These are phyloP conservation scores for Pseudomassariella vexata DNA, from an alignment of 2,329 filamentous ascomycete genomes.

Conservation along the genomic window DNA sequence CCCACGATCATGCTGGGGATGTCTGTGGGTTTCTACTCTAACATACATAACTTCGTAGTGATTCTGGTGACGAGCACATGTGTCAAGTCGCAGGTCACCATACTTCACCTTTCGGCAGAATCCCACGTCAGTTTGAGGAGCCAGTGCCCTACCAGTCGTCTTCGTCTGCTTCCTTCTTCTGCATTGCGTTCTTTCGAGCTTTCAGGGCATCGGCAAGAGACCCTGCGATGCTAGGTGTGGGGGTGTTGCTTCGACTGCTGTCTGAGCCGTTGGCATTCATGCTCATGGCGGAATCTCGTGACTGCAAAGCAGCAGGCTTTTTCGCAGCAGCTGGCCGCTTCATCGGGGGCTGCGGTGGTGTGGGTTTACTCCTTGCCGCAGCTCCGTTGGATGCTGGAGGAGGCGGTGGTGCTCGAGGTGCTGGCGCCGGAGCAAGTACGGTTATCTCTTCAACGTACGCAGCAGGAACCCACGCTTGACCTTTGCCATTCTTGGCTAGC, in stretches of 20 bases:
- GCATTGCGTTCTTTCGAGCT: conserved; percentile 72
- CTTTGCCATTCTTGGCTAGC: conserved; percentile 68
- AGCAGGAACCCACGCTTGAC: conserved; percentile 90
- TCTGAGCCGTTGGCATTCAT: conserved; percentile 53
- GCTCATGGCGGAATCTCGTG: conserved; percentile 67
- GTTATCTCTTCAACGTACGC: conserved; percentile 84
- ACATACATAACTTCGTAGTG: too few relatives aligned
- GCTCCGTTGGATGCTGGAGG: conserved; percentile 41
- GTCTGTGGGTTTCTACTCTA: too few relatives aligned
- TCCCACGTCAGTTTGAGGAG: too few relatives aligned
- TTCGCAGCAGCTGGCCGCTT: conserved; percentile 70
- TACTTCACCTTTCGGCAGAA: too few relatives aligned
- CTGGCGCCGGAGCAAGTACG: conserved; percentile 55
- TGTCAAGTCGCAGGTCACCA: too few relatives aligned
- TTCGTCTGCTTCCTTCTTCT: conserved; percentile 55
- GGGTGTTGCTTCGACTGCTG: conserved; percentile 64
- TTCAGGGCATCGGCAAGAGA: conserved; percentile 75
- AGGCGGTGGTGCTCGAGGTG: conserved; percentile 58
- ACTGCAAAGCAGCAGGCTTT: conserved; percentile 64
- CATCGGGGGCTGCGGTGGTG: conserved; percentile 70
- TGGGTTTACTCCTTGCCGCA: conserved; percentile 55
- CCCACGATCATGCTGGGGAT: too few relatives aligned
- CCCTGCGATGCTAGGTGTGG: conserved; percentile 65
- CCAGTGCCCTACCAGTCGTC: conserved; percentile 68
- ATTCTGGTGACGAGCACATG: too few relatives aligned